Conservation (phyloP, 2,329 filamentous ascomycete genomes). For the Exserohilum turcica region DNA sequence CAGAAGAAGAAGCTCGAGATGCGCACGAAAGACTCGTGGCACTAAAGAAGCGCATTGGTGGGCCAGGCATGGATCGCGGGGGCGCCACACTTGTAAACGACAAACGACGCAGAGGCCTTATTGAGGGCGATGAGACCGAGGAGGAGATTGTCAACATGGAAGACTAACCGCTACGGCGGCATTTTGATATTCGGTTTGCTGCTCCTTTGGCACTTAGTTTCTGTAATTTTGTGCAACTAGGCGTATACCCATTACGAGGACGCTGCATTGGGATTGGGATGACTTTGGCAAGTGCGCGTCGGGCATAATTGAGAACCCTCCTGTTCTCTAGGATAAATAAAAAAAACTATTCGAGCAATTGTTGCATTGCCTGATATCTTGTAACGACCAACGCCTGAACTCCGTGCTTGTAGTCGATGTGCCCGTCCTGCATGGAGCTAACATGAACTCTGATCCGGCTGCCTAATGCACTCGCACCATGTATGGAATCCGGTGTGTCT, state of each 20-base stretch:
- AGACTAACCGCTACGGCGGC: conserved; percentile 14
- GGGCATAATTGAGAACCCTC: neutral
- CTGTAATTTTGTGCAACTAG: conserved; percentile 3
- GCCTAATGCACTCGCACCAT: neutral
- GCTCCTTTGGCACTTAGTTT: neutral
- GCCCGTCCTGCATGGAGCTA: neutral
- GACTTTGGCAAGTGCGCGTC: neutral
- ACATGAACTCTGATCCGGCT: neutral
- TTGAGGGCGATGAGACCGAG: conserved; percentile 58
- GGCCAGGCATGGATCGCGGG: conserved; percentile 57
- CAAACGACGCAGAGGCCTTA: conserved; percentile 56
- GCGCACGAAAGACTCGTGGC: conserved; percentile 53
- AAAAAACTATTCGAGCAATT: neutral
- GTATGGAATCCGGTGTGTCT: neutral
- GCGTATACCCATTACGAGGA: conserved; percentile 13
- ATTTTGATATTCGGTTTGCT: neutral
- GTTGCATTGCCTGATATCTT: neutral
- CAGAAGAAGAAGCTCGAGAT: conserved; percentile 55
- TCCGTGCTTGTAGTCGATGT: conserved; percentile 1
- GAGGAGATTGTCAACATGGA: conserved; percentile 48
- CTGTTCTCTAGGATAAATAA: neutral
- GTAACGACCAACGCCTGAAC: conserved; percentile 10
- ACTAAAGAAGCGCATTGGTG: conserved; percentile 58
- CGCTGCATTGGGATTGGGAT: neutral
- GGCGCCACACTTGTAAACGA: conserved; percentile 60